Base-by-base conservation (phyloP, 495 filamentous ascomycete species). In the Durotheca rogersii region DNA sequence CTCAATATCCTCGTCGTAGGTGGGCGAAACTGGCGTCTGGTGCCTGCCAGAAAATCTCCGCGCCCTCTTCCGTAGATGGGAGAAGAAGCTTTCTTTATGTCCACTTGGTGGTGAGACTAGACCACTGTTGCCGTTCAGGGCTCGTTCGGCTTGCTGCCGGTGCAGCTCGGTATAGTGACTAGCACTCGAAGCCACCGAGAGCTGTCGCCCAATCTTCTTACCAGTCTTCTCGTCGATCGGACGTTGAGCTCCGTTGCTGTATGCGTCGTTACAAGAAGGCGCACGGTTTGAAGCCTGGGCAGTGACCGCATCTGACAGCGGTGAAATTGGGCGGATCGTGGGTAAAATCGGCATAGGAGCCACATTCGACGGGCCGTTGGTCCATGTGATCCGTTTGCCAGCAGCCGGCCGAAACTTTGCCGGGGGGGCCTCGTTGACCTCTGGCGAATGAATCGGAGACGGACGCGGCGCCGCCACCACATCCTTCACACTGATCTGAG, bases 341-440 rank as follows among this genome's bases (percentile, higher is more conserved):
- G 94, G 94, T 30, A 99, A 75, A 51, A 99, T 99, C 14, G 90
- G 93, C 85, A 99, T 99, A 4, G 94, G 94, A 31, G 93, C 92
- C 21, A 84, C 87, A 63, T 87, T 94, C 4, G 85, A 81, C 11
- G 77, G 76, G 5, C 85, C 84, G 65, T 86, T 87, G n/a, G 78
- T 80, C 91, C 90, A 95, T 11, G 91, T 95, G 9, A 87, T 81
- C 62, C 90, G 82, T 70, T 96, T 96, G 51, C 66, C 73, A 9
- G 79, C 73, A 31, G 75, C 69, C 1, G 85, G 81, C 37, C 82
- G 81, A 10, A 74, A 57, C 67, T 90, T 93, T 9, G 67, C 58
- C 29, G 65, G 54, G 2, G 70, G 66, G 11, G 70, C 53, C 15
- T 86, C 83, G 25, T 71, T 60, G 0, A 63, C 64, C 1, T 80